A percentile compares a stretch with the other conserved stretches of the same genome.
phyloP scores from a whole-genome alignment of 371 early-diverging fungal genomes.

The Sporodiniella umbellata region DNA sequence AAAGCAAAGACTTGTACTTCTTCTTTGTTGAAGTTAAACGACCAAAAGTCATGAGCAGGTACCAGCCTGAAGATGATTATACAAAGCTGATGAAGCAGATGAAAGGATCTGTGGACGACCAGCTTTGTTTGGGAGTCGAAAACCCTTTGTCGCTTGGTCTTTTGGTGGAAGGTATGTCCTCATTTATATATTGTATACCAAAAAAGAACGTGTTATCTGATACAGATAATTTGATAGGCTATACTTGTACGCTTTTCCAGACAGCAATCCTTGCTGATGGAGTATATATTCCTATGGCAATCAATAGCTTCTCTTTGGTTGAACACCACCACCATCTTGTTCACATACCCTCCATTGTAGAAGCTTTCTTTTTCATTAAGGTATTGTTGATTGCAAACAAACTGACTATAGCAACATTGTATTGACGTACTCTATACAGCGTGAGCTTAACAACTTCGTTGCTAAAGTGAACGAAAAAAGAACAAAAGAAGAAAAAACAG shows the following conservation, averaged over 20 bases:
- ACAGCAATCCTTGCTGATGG: constrained; percentile 15
- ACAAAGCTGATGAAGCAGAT: constrained; percentile 13
- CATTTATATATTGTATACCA: constrained; percentile 10
- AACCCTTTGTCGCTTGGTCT: constrained; percentile 15
- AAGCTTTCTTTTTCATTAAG: constrained; percentile 14
- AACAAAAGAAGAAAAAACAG: constrained; percentile 10
- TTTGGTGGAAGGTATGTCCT: constrained; percentile 13
- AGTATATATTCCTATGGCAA: constrained; percentile 13
- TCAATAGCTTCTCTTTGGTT: constrained; percentile 11
- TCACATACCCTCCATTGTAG: constrained; percentile 10
- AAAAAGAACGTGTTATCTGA: constrained; percentile 14
- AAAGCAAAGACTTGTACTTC: not conserved
- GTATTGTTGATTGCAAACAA: constrained; percentile 18
- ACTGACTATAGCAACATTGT: constrained; percentile 10
- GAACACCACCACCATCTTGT: constrained; percentile 10
- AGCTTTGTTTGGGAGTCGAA: constrained; percentile 8
- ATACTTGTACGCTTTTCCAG: constrained; percentile 8
- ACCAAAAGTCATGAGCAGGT: constrained; percentile 1
- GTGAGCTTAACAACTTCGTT: constrained; percentile 15
- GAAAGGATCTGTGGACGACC: constrained; percentile 13
- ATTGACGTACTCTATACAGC: constrained; percentile 16
- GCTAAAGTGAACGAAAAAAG: constrained; percentile 11
- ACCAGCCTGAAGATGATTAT: constrained; percentile 8
- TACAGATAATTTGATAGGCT: constrained; percentile 12
- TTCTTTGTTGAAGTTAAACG: constrained; percentile 12